Evolutionary conservation across 306 rosid genomes (phyloP), one percentile per base, ranked within the genome.

Genomic region (Casuarina glauca): DNA sequence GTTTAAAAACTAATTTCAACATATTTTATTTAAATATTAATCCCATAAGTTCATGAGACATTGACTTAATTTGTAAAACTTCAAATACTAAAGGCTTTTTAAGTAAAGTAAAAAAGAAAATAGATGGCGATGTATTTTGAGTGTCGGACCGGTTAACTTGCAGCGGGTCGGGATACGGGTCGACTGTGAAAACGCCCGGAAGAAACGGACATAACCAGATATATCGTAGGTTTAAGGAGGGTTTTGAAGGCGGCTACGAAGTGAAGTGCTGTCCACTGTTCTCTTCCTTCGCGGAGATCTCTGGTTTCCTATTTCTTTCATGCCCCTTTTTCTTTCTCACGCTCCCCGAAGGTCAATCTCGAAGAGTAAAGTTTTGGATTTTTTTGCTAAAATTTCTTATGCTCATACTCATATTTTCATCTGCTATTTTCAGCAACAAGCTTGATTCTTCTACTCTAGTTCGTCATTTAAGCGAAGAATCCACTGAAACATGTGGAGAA

Each of bases 211-310:
- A 39, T 13, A 41, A 11, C 45, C 43, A 7, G 51, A 41, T 9
- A 57, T 26, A 35, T 0, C 82, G 49, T 82, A 91, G 97, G 91
- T 89, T 91, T 89, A 82, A 78, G 87, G 75, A 86, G 88, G 97
- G 96, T 86, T 82, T 90, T 90, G 79, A 55, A 84, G 89, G 92
- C 93, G 82, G 93, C 93, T 72, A 11, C 79, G 61, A 6, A 19
- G 4, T 55, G 6, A 43, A 19, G 57, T 69, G 50, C 39, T 8
- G 20, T 10, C 71, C 38, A 51, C 10, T 48, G 35, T 12, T 48
- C 62, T 38, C 41, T 3, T 61, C 42, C 64, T 74, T 17, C 15
- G 79, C 38, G 0, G 62, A 46, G 52, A 35, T 20, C 51, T 72
- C 51, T 58, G 20, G 0, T 58, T 5, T 5, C 3, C 2, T 5